A percentile compares a stretch with the other conserved stretches of the same genome.
Conservation (phyloP, 208 protist genomes). For the Leishmania mexicana region DNA sequence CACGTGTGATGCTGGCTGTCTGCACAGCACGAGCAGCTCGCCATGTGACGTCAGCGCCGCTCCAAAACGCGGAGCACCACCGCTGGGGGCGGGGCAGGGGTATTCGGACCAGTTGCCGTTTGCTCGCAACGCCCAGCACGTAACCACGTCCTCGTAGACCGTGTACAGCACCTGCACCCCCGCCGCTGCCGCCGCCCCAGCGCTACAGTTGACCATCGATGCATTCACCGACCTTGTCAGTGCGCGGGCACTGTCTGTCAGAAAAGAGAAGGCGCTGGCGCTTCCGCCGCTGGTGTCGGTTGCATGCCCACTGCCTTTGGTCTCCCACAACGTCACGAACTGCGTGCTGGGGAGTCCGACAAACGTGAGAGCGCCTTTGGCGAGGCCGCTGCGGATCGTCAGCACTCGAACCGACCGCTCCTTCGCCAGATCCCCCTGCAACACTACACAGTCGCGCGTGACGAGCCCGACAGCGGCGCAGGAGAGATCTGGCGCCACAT, state of each 20-base stretch:
- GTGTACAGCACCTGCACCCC: conserved; percentile 50
- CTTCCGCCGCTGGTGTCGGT: not conserved
- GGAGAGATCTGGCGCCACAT: conserved; percentile 82
- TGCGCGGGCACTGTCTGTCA: not conserved
- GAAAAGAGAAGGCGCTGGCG: not conserved
- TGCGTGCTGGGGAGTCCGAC: conserved; percentile 37
- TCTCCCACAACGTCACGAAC: conserved; percentile 14
- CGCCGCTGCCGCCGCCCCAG: not conserved
- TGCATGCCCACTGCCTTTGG: not conserved
- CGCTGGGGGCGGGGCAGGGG: conserved; percentile 32
- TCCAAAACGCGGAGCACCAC: conserved; percentile 32
- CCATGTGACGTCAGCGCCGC: conserved; percentile 41
- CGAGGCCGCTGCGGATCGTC: conserved; percentile 38
- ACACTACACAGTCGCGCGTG: conserved; percentile 82
- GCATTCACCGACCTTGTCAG: not conserved
- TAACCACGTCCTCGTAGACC: conserved; percentile 58
- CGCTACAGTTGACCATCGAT: not conserved
- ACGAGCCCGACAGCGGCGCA: conserved; percentile 84
- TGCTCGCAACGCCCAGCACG: conserved; percentile 46
- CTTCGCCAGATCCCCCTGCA: conserved; percentile 57
- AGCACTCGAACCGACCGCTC: conserved; percentile 30
- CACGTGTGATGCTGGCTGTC: not conserved
- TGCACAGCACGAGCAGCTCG: conserved; percentile 40
- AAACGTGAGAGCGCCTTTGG: conserved; percentile 40
- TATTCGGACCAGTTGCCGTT: conserved; percentile 45